These are phyloP conservation scores for Globisporangium nodosum DNA, from an alignment of 352 stramenopile genomes.

Conservation along the genomic window DNA sequence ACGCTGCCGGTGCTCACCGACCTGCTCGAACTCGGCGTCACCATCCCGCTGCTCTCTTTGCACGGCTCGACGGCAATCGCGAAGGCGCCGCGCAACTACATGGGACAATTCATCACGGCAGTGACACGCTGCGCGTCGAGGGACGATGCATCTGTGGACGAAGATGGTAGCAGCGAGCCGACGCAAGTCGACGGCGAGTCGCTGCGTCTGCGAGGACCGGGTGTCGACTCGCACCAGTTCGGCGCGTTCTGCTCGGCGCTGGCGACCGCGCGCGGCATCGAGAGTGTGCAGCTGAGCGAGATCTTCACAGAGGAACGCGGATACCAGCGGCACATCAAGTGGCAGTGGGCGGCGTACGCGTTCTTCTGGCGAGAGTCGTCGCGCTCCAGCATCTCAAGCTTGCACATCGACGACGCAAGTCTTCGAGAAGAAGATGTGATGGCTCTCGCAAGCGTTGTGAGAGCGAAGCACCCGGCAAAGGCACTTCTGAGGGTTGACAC, in stretches of 20 bases:
- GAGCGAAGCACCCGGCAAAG: conserved; percentile 9
- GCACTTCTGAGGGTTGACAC: conserved; percentile 1
- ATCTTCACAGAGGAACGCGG: conserved; percentile 8
- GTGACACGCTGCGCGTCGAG: conserved; percentile 1
- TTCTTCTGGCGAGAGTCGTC: conserved; percentile 11
- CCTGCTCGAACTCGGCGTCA: conserved; percentile 3
- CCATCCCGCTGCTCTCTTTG: conserved; percentile 8
- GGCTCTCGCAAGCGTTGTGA: conserved; percentile 8
- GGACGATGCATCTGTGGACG: background rate
- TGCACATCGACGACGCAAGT: conserved; percentile 9
- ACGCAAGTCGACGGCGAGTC: no score
- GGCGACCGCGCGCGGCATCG: conserved; percentile 4
- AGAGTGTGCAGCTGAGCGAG: conserved; percentile 6
- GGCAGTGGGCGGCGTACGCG: conserved; percentile 15
- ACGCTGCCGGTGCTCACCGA: conserved; percentile 5
- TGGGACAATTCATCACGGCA: conserved; percentile 10
- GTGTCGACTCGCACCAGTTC: conserved; percentile 12
- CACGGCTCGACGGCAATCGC: conserved; percentile 5
- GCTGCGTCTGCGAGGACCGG: conserved; percentile 1
- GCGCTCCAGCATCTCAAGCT: background rate
- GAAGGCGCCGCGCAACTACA: conserved; percentile 2
- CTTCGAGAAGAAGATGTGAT: conserved; percentile 6
- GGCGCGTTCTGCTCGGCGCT: conserved; percentile 15
- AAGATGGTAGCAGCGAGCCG: background rate
- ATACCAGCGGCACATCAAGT: conserved; percentile 9